phyloP scores from a whole-genome alignment of 306 rosid genomes.

The peach (Prunus persica) region Prunus_persica_NCBIv2 NC_034009.1:6037001-6037500 shows the following conservation, averaged over 20 bases:
- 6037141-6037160: not conserved
- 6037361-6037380: conserved; percentile 97
- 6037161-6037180: not conserved
- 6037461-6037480: conserved; percentile 87
- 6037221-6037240: not conserved
- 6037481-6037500: conserved; percentile 87
- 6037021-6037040: not conserved
- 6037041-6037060: not conserved
- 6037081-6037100: conserved; percentile 1
- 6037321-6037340: conserved; percentile 93
- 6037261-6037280: conserved; percentile 74
- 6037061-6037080: not conserved
- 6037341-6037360: conserved; percentile 96
- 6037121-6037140: not conserved
- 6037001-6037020: not conserved
- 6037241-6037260: conserved; percentile 47
- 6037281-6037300: conserved; percentile 92
- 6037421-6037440: conserved; percentile 92
- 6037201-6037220: not conserved
- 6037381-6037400: conserved; percentile 82
- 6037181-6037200: not conserved
- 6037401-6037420: conserved; percentile 99
- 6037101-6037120: not conserved
- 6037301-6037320: conserved; percentile 92
- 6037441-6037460: conserved; percentile 94